Evolutionary conservation across 139 green algal genomes (phyloP), one percentile per base, ranked within the genome.

Genomic region (Chlamydomonas sphaeroides): DNA sequence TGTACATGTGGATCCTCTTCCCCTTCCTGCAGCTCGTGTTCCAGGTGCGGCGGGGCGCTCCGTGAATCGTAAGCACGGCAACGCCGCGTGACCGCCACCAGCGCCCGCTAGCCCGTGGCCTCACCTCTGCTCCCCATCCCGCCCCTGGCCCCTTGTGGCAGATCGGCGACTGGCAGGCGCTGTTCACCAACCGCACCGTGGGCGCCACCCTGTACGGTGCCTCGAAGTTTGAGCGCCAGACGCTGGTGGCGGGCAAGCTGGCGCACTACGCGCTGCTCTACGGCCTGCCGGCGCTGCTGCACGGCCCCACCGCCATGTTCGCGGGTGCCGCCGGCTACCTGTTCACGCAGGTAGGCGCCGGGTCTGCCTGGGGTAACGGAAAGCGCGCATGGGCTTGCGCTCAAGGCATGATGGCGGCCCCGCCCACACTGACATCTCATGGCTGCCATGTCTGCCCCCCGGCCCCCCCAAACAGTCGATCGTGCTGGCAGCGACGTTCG

Each of bases 1-100:
- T 96, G 77, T 97, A 96, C 89, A 94, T 96, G 89, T 98, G 94
- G 92, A 59, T 85, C 8, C 85, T 87, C 33, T 98, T 95, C 86
- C 93, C 94, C 10, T 86, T 97, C 69, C 88, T 98, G 75, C 91
- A 94, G 86, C 72, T 96, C 20, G 90, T 87, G 30, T 98, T 98
- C 90, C 93, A 96, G 87, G 62, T 65, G 61, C 25, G 74, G 36
- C 21, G 1, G 21, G 21, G 3, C n/a, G 62, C n/a, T n/a, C n/a
- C n/a, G n/a, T n/a, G n/a, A n/a, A n/a, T n/a, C n/a, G n/a, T n/a
- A n/a, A n/a, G n/a, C n/a, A n/a, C n/a, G n/a, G n/a, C n/a, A n/a
- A n/a, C n/a, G n/a, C n/a, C n/a, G n/a, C n/a, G n/a, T n/a, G n/a
- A n/a, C n/a, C n/a, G n/a, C n/a, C n/a, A n/a, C n/a, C n/a, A n/a